Conservation (phyloP, 2,329 filamentous ascomycete genomes). For the Fusarium piperis region DNA sequence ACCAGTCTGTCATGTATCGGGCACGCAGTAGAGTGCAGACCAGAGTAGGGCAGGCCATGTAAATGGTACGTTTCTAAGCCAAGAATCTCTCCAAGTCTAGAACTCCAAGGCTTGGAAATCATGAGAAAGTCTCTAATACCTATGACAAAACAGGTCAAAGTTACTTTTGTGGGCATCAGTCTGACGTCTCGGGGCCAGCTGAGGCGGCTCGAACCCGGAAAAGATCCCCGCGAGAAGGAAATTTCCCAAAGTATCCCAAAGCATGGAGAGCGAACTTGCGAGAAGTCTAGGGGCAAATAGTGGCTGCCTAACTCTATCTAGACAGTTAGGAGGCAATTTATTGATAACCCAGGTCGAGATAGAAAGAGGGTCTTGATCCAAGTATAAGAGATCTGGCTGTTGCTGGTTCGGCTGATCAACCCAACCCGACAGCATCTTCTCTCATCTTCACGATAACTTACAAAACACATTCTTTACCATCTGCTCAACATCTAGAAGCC, state of each 20-base stretch:
- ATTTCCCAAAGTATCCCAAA: not conserved
- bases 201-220: not conserved
- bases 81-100: not conserved
- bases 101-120: not conserved
- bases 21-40: not conserved
- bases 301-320: not conserved
- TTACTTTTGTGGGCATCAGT: not conserved
- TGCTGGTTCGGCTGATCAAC: not conserved
- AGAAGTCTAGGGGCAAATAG: not conserved
- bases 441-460: not conserved
- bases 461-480: not conserved
- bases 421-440: not conserved
- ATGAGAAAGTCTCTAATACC: not conserved
- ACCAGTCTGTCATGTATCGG: not conserved
- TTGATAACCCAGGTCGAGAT: not conserved
- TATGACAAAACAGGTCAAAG: not conserved
- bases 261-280: not conserved
- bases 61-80: not conserved
- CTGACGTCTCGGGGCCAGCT: not conserved
- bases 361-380: not conserved
- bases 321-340: not conserved
- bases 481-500: not conserved
- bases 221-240: not conserved
- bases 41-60: not conserved
- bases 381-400: not conserved